These are phyloP conservation scores for Saccharomycopsis lassenensis DNA, from an alignment of 805 yeast species.

Conservation along the genomic window DNA sequence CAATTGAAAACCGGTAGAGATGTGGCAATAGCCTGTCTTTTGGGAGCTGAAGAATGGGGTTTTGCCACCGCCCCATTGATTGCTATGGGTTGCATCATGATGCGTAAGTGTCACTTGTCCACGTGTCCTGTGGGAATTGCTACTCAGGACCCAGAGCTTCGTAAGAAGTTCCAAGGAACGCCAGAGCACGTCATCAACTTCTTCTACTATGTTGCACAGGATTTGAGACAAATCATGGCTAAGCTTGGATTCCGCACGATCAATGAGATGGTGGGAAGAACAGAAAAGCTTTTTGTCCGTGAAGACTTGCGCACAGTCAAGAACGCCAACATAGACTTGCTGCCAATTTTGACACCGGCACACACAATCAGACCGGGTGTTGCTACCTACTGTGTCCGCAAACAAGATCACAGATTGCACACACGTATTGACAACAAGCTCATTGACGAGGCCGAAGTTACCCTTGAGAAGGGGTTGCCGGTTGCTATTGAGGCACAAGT, in stretches of 20 bases:
- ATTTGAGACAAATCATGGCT: constrained; percentile 88
- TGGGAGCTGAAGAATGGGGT: constrained; percentile 99
- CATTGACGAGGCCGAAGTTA: constrained; percentile 89
- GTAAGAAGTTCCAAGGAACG: constrained; percentile 89
- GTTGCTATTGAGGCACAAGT: constrained; percentile 89
- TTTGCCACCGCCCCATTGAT: constrained; percentile 95
- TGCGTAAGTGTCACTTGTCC: constrained; percentile 88
- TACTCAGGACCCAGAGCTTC: constrained; percentile 89
- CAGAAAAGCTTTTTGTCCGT: constrained; percentile 79
- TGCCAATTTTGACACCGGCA: constrained; percentile 94
- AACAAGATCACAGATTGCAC: constrained; percentile 89
- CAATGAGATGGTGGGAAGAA: constrained; percentile 97
- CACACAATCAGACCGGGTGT: constrained; percentile 95
- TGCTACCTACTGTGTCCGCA: constrained; percentile 82
- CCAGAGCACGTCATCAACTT: constrained; percentile 98
- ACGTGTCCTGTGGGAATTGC: constrained; percentile 99
- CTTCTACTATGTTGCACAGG: constrained; percentile 90
- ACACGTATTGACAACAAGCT: constrained; percentile 91
- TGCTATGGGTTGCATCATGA: constrained; percentile 95
- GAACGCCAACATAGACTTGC: constrained; percentile 81
- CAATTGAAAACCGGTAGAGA: constrained; percentile 96
- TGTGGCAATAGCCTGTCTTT: constrained; percentile 87
- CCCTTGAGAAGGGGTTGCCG: constrained; percentile 94
- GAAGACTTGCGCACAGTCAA: constrained; percentile 80
- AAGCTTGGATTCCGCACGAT: constrained; percentile 88